Evolutionary conservation across 176 grass and related monocot genomes (phyloP), one percentile per base, ranked within the genome.

Genomic region (Echinochloa phyllopogon): DNA sequence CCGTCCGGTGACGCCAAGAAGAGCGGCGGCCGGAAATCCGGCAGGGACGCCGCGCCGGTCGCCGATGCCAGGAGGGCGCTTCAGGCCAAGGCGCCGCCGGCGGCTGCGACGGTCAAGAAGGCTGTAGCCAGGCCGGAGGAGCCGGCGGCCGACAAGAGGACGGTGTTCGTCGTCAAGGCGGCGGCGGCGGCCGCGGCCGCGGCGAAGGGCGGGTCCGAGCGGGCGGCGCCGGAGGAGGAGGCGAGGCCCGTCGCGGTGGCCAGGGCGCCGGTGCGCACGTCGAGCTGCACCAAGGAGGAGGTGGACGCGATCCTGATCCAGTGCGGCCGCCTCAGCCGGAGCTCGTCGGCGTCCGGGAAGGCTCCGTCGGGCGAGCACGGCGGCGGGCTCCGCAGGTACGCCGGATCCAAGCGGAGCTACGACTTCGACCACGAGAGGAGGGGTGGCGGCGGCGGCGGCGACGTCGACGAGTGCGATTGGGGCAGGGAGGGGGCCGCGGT

Each of bases 311-410:
- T 98, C 6, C 84, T 95, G 18, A 94, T 95, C 83, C 93, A 98
- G 76, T 98, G 93, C 79, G 96, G 96, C n/a, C 89, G 93, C 15
- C 96, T 98, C 83, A 98, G 96, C 74, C 89, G 96, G 13, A 94
- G 91, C 83, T 98, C 96, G 3, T 95, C 93, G 2, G 86, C 91
- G 37, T 98, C 93, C 0, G 93, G 96, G 18, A 95, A 92, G 55
- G 71, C 65, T 10, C 52, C 75, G 17, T 87, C 86, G 29, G 75
- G 65, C 6, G 91, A 94, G 80, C 75, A n/a, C 3, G 86, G 24
- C 12, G 69, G 29, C 6, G 91, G 91, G 1, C 70, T 88, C 74
- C 56, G 83, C 50, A 77, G 83, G 85, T 93, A 88, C 77, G 90
- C 96, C 13, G 93, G 91, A 5, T 98, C 93, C 41, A 98, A 95